Percentiles rank a stretch among this genome's conserved stretches.
These are phyloP conservation scores for Globisporangium spinosum DNA, from an alignment of 352 stramenopile genomes.

Conservation along the genomic window DNA sequence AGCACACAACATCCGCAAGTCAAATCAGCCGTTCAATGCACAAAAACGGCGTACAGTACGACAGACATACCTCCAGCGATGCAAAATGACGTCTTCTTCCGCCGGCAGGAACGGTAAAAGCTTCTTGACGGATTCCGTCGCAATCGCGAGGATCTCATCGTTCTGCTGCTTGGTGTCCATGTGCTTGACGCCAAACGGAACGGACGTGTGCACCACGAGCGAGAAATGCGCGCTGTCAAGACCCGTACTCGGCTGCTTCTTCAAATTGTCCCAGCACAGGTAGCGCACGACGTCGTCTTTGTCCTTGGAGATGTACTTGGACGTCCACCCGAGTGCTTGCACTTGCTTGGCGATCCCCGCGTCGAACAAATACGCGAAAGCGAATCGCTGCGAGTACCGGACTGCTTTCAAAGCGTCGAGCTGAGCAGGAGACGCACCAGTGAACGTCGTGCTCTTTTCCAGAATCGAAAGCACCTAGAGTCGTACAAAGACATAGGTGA, in stretches of 20 bases:
- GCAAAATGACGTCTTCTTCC: slow-evolving; percentile 42
- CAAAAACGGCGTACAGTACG: background rate
- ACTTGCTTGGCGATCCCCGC: slow-evolving; percentile 31
- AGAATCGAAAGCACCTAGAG: slow-evolving; percentile 44
- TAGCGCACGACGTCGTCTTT: slow-evolving; percentile 71
- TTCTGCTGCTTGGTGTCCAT: slow-evolving; percentile 56
- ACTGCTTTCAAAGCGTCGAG: slow-evolving; percentile 42
- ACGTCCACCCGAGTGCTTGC: slow-evolving; percentile 49
- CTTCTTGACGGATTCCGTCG: slow-evolving; percentile 46
- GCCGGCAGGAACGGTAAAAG: slow-evolving; percentile 52
- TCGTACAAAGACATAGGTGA: background rate
- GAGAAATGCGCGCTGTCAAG: slow-evolving; percentile 18
- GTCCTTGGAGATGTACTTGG: slow-evolving; percentile 49
- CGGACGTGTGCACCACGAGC: slow-evolving; percentile 66
- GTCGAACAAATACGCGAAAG: slow-evolving; percentile 62
- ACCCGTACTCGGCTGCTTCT: slow-evolving; percentile 31
- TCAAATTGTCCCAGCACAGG: slow-evolving; percentile 74
- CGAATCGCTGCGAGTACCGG: slow-evolving; percentile 67
- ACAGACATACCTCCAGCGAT: slow-evolving; percentile 53
- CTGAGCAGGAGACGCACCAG: slow-evolving; percentile 19
- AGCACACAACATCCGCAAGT: background rate
- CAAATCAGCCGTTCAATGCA: background rate
- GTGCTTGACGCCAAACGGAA: slow-evolving; percentile 48
- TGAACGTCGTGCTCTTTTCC: slow-evolving; percentile 40
- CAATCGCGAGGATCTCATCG: slow-evolving; percentile 48